phyloP scores from a whole-genome alignment of 495 filamentous ascomycete genomes.

The Apodospora peruviana region DNA sequence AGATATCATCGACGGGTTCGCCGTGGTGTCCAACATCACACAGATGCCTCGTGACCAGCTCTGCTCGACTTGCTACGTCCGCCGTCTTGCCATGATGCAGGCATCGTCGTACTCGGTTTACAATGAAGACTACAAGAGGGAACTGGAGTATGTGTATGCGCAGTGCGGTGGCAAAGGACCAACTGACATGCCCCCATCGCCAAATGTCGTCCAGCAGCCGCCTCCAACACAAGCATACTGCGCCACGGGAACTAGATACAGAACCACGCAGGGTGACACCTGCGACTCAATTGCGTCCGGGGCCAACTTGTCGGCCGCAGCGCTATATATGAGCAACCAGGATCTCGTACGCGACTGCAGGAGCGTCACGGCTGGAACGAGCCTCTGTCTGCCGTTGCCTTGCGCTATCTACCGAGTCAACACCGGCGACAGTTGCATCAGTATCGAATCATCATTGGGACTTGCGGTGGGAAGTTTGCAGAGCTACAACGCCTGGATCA shows the following conservation, averaged over 20 bases:
- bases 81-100: slow-evolving; percentile 15
- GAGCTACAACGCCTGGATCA: slow-evolving; percentile 1
- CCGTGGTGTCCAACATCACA: background rate
- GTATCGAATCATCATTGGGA: background rate
- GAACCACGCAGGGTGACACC: slow-evolving; percentile 16
- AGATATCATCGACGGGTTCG: slow-evolving; percentile 9
- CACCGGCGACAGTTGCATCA: background rate
- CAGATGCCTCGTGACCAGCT: slow-evolving; percentile 13
- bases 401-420: background rate
- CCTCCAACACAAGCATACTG: slow-evolving; percentile 5
- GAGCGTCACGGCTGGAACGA: background rate
- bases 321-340: slow-evolving; percentile 11
- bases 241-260: slow-evolving; percentile 16
- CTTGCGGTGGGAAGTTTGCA: background rate
- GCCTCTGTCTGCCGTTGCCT: slow-evolving; percentile 2
- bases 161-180: background rate
- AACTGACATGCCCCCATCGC: background rate
- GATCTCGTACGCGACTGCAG: slow-evolving; percentile 5
- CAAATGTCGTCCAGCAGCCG: background rate
- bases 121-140: background rate
- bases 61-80: slow-evolving; percentile 17
- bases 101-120: slow-evolving; percentile 15
- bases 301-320: slow-evolving; percentile 18
- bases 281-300: slow-evolving; percentile 19
- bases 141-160: background rate